Evolutionary conservation across 1,139 yeast species (phyloP).

Genomic region (Nakaseomyces delphensis): DNA sequence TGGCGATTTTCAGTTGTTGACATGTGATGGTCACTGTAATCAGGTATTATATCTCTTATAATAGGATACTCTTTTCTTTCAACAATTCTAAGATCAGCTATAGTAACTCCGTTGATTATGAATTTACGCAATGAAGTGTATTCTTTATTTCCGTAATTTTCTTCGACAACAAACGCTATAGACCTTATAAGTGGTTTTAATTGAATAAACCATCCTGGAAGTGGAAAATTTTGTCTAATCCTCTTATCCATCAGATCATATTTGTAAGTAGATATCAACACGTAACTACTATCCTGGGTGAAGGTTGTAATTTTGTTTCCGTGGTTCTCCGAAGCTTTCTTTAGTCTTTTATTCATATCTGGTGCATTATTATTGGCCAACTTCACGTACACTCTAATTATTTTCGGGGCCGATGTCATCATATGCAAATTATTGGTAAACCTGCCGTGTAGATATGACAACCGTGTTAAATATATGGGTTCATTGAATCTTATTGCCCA

Average conservation of each 20-base stretch:
- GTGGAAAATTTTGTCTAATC: slow-evolving; percentile 25
- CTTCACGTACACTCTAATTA: slow-evolving; percentile 29
- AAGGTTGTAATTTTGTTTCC: not conserved
- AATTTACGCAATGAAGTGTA: slow-evolving; percentile 32
- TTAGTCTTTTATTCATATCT: not conserved
- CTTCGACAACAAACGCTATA: slow-evolving; percentile 26
- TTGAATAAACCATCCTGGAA: slow-evolving; percentile 30
- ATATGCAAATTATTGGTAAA: slow-evolving; percentile 30
- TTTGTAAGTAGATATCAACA: slow-evolving; percentile 22
- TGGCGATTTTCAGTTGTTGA: not conserved
- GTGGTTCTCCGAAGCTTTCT: slow-evolving; percentile 9
- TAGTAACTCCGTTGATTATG: slow-evolving; percentile 32
- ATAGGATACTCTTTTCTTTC: slow-evolving; percentile 16
- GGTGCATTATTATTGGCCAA: slow-evolving; percentile 12
- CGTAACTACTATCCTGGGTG: slow-evolving; percentile 17
- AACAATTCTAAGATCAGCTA: slow-evolving; percentile 30
- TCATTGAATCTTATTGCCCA: slow-evolving; percentile 33
- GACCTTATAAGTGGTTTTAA: slow-evolving; percentile 27
- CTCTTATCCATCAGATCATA: slow-evolving; percentile 25
- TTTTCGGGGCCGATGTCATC: slow-evolving; percentile 34
- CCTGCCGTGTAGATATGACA: slow-evolving; percentile 32
- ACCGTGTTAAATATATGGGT: slow-evolving; percentile 31
- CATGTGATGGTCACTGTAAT: slow-evolving; percentile 8
- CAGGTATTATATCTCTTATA: slow-evolving; percentile 14
- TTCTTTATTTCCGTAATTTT: slow-evolving; percentile 32